These are phyloP conservation scores for Aspergillus sclerotioniger DNA, from an alignment of 495 filamentous ascomycete genomes.

Conservation along the genomic window DNA sequence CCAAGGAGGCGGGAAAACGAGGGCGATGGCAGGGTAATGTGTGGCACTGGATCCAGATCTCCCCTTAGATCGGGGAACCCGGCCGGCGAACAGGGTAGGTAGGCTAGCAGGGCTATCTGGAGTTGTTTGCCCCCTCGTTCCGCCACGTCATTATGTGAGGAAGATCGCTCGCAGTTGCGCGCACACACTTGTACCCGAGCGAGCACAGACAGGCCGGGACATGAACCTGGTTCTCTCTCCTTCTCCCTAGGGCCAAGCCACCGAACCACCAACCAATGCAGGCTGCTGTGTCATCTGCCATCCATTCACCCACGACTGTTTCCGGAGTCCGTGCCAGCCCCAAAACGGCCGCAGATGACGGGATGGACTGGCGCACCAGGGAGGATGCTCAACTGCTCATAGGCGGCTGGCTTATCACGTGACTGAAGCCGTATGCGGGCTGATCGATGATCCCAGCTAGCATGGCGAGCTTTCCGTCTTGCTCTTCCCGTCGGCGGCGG, in stretches of 20 bases:
- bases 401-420: constrained; percentile 33
- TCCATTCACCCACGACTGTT: constrained; percentile 16
- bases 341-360: constrained; percentile 20
- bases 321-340: constrained; percentile 10
- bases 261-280: constrained; percentile 12
- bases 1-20: background rate
- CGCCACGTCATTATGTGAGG: constrained; percentile 23
- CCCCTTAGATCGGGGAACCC: background rate
- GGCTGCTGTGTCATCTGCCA: constrained; percentile 14
- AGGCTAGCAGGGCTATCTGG: constrained; percentile 3
- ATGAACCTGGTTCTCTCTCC: constrained; percentile 6
- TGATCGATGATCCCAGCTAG: constrained; percentile 30
- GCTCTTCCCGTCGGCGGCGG: constrained; percentile 15
- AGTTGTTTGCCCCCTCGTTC: constrained; percentile 11
- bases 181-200: constrained; percentile 20
- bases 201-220: constrained; percentile 20
- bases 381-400: constrained; percentile 21
- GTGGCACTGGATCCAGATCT: background rate
- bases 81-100: background rate
- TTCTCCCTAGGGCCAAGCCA: constrained; percentile 10
- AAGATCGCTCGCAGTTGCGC: constrained; percentile 8
- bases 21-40: background rate
- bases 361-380: constrained; percentile 9
- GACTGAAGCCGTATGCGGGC: constrained; percentile 42
- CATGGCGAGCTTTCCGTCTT: constrained; percentile 15